These are phyloP conservation scores for Conticribra guillardii DNA, from an alignment of 108 stramenopile species.

Conservation along the genomic window DNA sequence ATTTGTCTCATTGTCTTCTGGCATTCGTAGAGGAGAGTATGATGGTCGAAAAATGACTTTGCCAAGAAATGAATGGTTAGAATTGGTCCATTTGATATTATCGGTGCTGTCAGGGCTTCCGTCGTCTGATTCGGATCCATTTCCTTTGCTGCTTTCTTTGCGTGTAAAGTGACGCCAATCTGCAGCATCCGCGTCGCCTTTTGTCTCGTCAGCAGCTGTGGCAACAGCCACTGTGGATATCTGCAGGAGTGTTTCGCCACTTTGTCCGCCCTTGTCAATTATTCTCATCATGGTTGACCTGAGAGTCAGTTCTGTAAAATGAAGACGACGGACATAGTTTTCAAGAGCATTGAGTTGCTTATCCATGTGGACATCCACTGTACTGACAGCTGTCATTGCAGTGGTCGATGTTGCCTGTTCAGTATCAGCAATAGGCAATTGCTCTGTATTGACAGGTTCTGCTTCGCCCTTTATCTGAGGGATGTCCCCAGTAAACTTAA, in stretches of 20 bases:
- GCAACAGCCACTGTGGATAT: constrained; percentile 62
- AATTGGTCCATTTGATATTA: constrained; percentile 60
- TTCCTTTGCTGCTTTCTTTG: constrained; percentile 6
- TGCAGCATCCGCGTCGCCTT: constrained; percentile 60
- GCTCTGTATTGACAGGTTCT: too few species aligned
- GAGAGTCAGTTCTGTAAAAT: constrained; percentile 66
- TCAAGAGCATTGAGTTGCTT: constrained; percentile 46
- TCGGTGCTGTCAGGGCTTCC: not conserved
- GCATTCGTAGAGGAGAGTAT: constrained; percentile 1
- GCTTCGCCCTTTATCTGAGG: too few species aligned
- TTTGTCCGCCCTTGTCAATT: constrained; percentile 42
- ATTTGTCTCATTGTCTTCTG: not conserved
- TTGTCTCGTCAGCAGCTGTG: constrained; percentile 77
- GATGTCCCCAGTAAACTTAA: constrained; percentile 25
- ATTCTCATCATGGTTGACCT: constrained; percentile 56
- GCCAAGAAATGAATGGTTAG: constrained; percentile 53
- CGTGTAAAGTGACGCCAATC: constrained; percentile 61
- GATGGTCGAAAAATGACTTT: constrained; percentile 68
- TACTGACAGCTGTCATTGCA: not conserved
- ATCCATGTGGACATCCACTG: constrained; percentile 18
- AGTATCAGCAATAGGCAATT: not conserved
- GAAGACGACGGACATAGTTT: constrained; percentile 65
- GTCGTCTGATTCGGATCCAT: not conserved
- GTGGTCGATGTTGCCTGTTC: not conserved
- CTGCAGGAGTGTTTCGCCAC: constrained; percentile 40